Evolutionary conservation across 2,329 filamentous ascomycete genomes (phyloP), one percentile per base, ranked within the genome.

Genomic region (Microdochium nivale): DNA sequence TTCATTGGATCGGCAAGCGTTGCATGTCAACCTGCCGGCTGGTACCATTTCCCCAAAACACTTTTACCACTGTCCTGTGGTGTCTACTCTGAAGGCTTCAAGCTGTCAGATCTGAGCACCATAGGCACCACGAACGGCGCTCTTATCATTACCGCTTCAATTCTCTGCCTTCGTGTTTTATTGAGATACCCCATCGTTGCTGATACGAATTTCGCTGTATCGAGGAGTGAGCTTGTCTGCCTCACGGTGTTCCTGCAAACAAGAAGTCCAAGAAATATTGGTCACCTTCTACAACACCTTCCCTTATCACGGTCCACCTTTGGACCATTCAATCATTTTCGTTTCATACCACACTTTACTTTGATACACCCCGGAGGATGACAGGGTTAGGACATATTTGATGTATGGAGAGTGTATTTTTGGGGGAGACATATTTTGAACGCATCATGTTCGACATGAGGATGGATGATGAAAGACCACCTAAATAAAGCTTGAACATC

Each of bases 131-230:
- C 40, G 40, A 44, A 23, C 40, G 40, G 40, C 40, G 21, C 19
- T 44, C 23, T 23, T 19, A 19, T 5, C 40, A 21, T 44, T 44
- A 7, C 40, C 19, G 5, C 21, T 44, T 44, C 40, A 23, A 13
- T 44, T 44, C 40, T 16, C 3, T 23, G 40, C 40, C 40, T 44
- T 44, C 40, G 40, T 44, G 40, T 24, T 44, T 44, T 44, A 13
- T 44, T 44, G 40, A 44, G 40, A 44, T 44, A 44, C 40, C 40
- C 40, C 40, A 24, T 44, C 40, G 40, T 44, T 44, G 40, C 40
- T 44, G 35, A 44, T 23, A 19, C 40, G 19, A 40, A 5, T 11
- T 19, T 44, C 40, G 40, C 19, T 44, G 40, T 24, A 23, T 7
- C 23, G 40, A 5, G n/a, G 8, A 7, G 40, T 19, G 13, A 44